These are phyloP conservation scores for Solanum chacoense DNA, from an alignment of 305 asterid species.

Conservation along the genomic window DNA sequence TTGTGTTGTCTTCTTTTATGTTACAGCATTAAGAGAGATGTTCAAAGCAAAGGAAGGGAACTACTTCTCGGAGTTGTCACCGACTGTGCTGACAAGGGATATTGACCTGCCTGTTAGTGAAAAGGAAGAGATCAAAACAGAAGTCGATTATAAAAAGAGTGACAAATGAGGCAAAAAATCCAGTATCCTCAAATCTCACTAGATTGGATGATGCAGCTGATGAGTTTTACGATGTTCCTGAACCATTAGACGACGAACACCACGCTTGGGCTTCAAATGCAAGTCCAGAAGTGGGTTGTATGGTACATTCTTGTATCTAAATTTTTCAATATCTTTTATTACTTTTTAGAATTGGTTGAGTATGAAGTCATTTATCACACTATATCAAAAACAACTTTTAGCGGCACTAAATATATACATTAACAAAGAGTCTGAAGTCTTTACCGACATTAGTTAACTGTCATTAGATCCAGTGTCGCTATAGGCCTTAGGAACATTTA, in stretches of 20 bases:
- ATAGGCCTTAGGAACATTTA: not conserved
- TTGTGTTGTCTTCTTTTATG: not conserved
- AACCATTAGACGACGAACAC: conserved; percentile 45
- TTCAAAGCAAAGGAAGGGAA: conserved; percentile 49
- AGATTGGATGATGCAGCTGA: conserved; percentile 59
- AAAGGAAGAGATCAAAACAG: conserved; percentile 37
- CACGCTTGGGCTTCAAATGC: conserved; percentile 31
- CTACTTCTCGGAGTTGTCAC: conserved; percentile 22
- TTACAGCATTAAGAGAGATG: conserved; percentile 72
- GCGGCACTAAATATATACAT: not conserved
- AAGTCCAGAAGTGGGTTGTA: conserved; percentile 29
- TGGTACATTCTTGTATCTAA: conserved; percentile 24
- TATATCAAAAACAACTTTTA: not conserved
- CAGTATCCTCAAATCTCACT: conserved; percentile 40
- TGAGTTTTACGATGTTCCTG: conserved; percentile 84
- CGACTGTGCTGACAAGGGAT: conserved; percentile 34
- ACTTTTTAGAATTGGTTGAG: not conserved
- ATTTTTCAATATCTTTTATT: not conserved
- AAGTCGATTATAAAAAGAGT: conserved; percentile 9
- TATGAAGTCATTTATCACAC: not conserved
- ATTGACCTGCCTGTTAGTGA: conserved; percentile 25
- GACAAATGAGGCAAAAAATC: conserved; percentile 18
- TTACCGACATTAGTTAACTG: not conserved
- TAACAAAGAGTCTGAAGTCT: not conserved
- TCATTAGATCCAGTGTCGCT: not conserved